These are phyloP conservation scores for Ogataea minuta DNA, from an alignment of 805 yeast species.

Conservation along the genomic window DNA sequence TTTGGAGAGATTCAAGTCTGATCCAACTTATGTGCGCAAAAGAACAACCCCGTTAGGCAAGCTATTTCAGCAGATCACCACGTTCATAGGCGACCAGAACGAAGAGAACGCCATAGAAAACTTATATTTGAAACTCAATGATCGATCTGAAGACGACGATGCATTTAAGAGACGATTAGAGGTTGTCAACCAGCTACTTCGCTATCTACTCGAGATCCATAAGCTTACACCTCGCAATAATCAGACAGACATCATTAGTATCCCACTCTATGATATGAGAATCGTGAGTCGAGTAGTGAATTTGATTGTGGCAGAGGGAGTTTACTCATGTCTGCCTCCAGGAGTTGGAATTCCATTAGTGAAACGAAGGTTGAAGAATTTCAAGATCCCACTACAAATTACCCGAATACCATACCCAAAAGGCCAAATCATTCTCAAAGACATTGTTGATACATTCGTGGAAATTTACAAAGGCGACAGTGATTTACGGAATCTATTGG, in stretches of 20 bases:
- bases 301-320: constrained; percentile 64
- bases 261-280: constrained; percentile 84
- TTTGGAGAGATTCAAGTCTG: constrained; percentile 25
- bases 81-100: constrained; percentile 13
- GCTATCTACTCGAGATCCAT: constrained; percentile 41
- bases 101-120: constrained; percentile 9
- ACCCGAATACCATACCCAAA: constrained; percentile 21
- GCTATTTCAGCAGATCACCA: constrained; percentile 30
- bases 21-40: constrained; percentile 24
- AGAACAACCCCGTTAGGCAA: constrained; percentile 34
- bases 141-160: not conserved
- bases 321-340: constrained; percentile 58
- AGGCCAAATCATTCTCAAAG: constrained; percentile 20
- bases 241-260: constrained; percentile 46
- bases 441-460: constrained; percentile 33
- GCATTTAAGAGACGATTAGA: constrained; percentile 16
- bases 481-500: constrained; percentile 51
- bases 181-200: constrained; percentile 38
- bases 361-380: constrained; percentile 53
- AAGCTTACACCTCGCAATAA: constrained; percentile 32
- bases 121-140: constrained; percentile 9
- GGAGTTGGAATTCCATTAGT: constrained; percentile 65
- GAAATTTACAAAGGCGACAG: constrained; percentile 39
- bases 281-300: constrained; percentile 64
- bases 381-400: constrained; percentile 31